Conservation (phyloP, 2,329 filamentous ascomycete species). For the Dryadomyces quercivorus region DNA sequence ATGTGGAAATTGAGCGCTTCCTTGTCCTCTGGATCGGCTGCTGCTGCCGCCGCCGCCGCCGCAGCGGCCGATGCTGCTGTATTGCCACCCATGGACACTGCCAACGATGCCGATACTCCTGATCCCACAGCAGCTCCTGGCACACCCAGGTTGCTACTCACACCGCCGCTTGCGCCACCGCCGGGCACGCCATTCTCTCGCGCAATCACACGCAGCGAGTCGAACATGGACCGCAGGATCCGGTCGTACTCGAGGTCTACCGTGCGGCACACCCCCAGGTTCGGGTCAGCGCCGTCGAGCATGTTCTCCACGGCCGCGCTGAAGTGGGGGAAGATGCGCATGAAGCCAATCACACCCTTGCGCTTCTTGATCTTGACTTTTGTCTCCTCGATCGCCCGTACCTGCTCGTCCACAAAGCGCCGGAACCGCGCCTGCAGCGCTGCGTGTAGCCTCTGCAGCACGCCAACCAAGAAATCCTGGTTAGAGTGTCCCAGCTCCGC, state of each 20-base stretch:
- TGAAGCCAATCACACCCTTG: constrained; percentile 90
- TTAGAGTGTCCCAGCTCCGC: constrained; percentile 75
- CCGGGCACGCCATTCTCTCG: constrained; percentile 40
- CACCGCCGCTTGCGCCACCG: constrained; percentile 12
- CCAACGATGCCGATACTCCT: background rate
- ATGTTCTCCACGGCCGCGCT: constrained; percentile 75
- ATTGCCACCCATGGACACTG: too few species aligned
- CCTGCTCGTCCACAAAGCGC: constrained; percentile 88
- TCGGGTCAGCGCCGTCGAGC: constrained; percentile 46
- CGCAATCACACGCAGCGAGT: constrained; percentile 90
- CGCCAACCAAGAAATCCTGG: constrained; percentile 74
- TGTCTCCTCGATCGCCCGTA: constrained; percentile 91
- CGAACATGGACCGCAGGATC: constrained; percentile 92
- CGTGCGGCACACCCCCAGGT: constrained; percentile 55
- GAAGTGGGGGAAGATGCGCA: constrained; percentile 85
- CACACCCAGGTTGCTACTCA: constrained; percentile 16
- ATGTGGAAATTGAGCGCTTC: constrained; percentile 97
- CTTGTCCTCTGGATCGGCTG: constrained; percentile 68
- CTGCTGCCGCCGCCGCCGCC: constrained; percentile 25
- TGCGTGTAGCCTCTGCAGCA: constrained; percentile 68
- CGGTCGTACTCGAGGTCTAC: constrained; percentile 81
- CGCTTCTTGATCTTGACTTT: constrained; percentile 99
- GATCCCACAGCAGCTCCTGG: constrained; percentile 8
- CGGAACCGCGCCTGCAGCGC: constrained; percentile 65
- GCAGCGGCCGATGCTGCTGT: constrained; percentile 17